Evolutionary conservation across 1,139 yeast genomes (phyloP).

Genomic region (Kurtzmaniella natalensis): DNA sequence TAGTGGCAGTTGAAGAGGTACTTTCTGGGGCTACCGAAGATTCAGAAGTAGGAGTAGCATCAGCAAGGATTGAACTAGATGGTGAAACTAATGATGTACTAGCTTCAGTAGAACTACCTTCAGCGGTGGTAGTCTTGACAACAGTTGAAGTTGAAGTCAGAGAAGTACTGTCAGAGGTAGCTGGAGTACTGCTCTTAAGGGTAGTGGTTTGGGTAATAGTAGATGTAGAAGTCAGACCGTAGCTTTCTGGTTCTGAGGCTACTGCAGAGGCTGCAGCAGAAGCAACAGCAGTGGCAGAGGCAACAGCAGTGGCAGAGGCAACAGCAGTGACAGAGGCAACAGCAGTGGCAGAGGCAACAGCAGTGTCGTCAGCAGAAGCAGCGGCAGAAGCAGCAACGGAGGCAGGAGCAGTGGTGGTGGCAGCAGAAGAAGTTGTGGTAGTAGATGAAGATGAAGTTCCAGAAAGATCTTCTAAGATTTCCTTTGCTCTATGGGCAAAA

Average conservation of each 20-base stretch:
- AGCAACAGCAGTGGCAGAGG: conserved; percentile 7
- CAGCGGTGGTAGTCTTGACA: background rate
- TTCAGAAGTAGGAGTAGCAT: background rate
- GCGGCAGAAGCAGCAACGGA: conserved; percentile 8
- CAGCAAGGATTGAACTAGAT: background rate
- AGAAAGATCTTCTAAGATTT: conserved; percentile 12
- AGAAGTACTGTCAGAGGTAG: conserved; percentile 1
- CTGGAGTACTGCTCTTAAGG: background rate
- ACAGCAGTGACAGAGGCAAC: conserved; percentile 9
- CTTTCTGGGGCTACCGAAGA: conserved; percentile 6
- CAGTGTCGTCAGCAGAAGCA: conserved; percentile 6
- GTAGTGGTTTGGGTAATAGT: background rate
- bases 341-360: conserved; percentile 7
- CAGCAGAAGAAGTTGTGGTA: conserved; percentile 7
- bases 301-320: conserved; percentile 7
- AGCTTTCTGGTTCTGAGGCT: background rate
- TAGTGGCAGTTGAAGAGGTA: conserved; percentile 10
- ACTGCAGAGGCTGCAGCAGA: conserved; percentile 6
- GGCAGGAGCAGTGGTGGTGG: conserved; percentile 6
- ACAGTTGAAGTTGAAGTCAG: background rate
- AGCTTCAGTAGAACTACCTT: background rate
- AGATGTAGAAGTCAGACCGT: background rate
- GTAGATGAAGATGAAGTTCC: conserved; percentile 2
- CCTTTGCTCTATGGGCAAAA: conserved; percentile 41
- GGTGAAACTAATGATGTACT: background rate